These are phyloP conservation scores for Pluteus cervinus DNA, from an alignment of 768 basidiomycete genomes.

Conservation along the genomic window DNA sequence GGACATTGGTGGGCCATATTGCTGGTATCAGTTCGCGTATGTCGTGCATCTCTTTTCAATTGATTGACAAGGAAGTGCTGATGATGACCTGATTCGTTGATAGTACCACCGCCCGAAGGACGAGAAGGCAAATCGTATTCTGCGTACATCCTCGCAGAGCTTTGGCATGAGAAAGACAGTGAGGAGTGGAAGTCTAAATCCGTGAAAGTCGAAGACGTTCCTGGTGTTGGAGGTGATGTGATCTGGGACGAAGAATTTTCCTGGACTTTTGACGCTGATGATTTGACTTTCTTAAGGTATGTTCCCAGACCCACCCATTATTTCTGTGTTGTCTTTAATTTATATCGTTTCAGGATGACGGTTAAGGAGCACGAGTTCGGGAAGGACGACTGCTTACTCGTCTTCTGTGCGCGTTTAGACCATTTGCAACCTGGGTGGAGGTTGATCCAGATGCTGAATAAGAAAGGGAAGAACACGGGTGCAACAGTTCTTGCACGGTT, in stretches of 20 bases:
- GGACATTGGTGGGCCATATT: slow-evolving; percentile 25
- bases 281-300: slow-evolving; percentile 48
- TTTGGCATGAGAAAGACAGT: slow-evolving; percentile 33
- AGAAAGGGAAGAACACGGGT: slow-evolving; percentile 43
- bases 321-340: background rate
- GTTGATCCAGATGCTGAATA: slow-evolving; percentile 42
- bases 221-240: slow-evolving; percentile 29
- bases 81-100: background rate
- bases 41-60: slow-evolving; percentile 12
- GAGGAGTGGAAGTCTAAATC: slow-evolving; percentile 38
- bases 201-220: slow-evolving; percentile 26
- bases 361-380: slow-evolving; percentile 36
- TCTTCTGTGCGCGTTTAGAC: slow-evolving; percentile 48
- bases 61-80: background rate
- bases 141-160: slow-evolving; percentile 38
- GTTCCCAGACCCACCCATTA: slow-evolving; percentile 7
- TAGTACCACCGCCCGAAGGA: slow-evolving; percentile 42
- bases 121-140: slow-evolving; percentile 30
- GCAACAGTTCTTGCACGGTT: slow-evolving; percentile 28
- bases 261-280: slow-evolving; percentile 46
- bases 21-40: slow-evolving; percentile 40
- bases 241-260: slow-evolving; percentile 38
- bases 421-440: slow-evolving; percentile 43
- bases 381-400: slow-evolving; percentile 37
- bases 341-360: slow-evolving; percentile 25